Evolutionary conservation across 1,139 yeast genomes (phyloP).

Genomic region (Diutina sp.): DNA sequence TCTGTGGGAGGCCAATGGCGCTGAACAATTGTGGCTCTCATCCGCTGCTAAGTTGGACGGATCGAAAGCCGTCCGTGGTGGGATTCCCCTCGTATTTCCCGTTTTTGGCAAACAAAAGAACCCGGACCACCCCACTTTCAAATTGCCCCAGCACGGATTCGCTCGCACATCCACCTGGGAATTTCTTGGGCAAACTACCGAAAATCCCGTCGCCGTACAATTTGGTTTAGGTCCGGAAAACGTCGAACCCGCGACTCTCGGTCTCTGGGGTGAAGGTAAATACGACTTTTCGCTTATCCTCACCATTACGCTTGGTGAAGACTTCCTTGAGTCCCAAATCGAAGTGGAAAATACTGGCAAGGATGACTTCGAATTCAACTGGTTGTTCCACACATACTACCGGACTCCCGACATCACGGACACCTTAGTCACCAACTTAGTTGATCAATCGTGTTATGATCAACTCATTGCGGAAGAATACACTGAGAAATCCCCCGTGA

Average conservation of each 20-base stretch:
- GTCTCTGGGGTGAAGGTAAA: conserved; percentile 34
- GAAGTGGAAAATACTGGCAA: conserved; percentile 64
- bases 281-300: conserved; percentile 67
- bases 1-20: conserved; percentile 61
- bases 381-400: conserved; percentile 93
- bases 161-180: conserved; percentile 89
- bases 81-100: conserved; percentile 93
- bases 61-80: conserved; percentile 89
- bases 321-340: conserved; percentile 50
- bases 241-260: conserved; percentile 52
- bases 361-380: conserved; percentile 67
- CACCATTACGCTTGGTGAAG: conserved; percentile 44
- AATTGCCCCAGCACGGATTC: conserved; percentile 90
- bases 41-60: conserved; percentile 79
- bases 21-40: conserved; percentile 57
- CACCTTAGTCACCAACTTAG: conserved; percentile 62
- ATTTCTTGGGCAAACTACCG: conserved; percentile 68
- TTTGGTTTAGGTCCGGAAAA: conserved; percentile 83
- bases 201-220: conserved; percentile 53
- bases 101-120: conserved; percentile 66
- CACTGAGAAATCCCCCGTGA: conserved; percentile 58
- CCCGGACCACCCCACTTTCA: conserved; percentile 21
- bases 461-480: conserved; percentile 55
- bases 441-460: conserved; percentile 61
- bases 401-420: conserved; percentile 65